These are phyloP conservation scores for Colletotrichum kahawae DNA, from an alignment of 2,329 filamentous ascomycete species.

Conservation along the genomic window DNA sequence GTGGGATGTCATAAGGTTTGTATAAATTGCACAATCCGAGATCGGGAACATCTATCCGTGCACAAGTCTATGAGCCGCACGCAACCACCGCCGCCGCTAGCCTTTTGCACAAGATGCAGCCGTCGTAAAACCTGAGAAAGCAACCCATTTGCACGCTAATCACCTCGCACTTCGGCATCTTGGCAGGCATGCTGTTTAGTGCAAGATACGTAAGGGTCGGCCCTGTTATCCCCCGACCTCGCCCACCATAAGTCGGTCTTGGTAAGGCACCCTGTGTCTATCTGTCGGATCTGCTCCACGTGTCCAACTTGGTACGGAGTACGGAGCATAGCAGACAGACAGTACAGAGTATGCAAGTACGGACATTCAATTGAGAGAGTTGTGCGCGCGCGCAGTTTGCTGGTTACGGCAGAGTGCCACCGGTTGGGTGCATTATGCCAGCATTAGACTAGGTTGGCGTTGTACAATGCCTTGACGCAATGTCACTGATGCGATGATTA, in stretches of 20 bases:
- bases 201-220: neutral
- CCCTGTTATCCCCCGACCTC: neutral
- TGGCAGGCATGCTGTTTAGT: neutral
- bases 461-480: neutral
- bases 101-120: constrained; percentile 10
- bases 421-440: neutral
- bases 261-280: constrained; percentile 7
- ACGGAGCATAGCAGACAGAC: neutral
- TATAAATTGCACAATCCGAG: neutral
- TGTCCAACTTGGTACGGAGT: neutral
- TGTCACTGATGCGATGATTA: neutral
- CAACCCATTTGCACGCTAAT: neutral
- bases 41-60: neutral
- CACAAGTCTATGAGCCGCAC: constrained; percentile 10
- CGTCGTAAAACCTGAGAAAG: constrained; percentile 1
- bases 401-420: neutral
- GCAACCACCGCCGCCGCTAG: neutral
- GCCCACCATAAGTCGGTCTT: neutral
- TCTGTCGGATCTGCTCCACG: neutral
- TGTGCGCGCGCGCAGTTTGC: neutral
- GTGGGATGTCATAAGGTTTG: neutral
- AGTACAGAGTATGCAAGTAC: neutral
- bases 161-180: constrained; percentile 1
- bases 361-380: neutral
- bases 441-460: neutral